Evolutionary conservation across 2,329 filamentous ascomycete species (phyloP), one percentile per base, ranked within the genome.

Genomic region (Aspergillus brasiliensis): DNA sequence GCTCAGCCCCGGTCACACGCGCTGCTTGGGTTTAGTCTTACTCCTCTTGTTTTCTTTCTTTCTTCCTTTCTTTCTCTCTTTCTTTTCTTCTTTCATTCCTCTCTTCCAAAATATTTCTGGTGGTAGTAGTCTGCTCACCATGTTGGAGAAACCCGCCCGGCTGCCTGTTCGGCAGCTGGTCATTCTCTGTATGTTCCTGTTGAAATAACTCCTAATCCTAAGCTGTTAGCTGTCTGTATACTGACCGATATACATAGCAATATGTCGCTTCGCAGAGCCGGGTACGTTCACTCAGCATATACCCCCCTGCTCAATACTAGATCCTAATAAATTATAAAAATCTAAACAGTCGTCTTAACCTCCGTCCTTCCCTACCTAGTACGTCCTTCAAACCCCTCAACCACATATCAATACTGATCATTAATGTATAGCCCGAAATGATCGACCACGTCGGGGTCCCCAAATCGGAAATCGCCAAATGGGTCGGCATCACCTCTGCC

Each of bases 251-350:
- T 57, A 31, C 67, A 91, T 66, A 92, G 90, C 89, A 73, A 83
- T 92, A 79, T 91, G 89, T 72, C 85, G 91, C 70, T 90, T 94
- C 70, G 88, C 90, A 62, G 91, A 94, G 73, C 91, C 91, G 54
- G 69, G 76, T 78, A 76, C 57, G 63, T 69, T 2, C 31, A 34
- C 31, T 34, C 31, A 34, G n/a, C n/a, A 13, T 11, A 34, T 53
- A 59, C 34, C 13, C 15, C 31, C 3, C 57, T 63, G 53, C 54
- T 15, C 15, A 57, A 34, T 51, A 55, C 13, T 44, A 42, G 13
- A 42, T 59, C 28, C 49, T 46, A 57, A 51, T 38, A 52, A 15
- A 34, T 21, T 21, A n/a, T 2, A 23, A 15, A 13, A 34, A 59
- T n/a, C 8, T 21, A 23, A 17, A 56, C 17, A 74, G 76, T 80